Base-by-base conservation (phyloP, 2,329 filamentous ascomycete genomes). In the Diaporthe sp. region DNA sequence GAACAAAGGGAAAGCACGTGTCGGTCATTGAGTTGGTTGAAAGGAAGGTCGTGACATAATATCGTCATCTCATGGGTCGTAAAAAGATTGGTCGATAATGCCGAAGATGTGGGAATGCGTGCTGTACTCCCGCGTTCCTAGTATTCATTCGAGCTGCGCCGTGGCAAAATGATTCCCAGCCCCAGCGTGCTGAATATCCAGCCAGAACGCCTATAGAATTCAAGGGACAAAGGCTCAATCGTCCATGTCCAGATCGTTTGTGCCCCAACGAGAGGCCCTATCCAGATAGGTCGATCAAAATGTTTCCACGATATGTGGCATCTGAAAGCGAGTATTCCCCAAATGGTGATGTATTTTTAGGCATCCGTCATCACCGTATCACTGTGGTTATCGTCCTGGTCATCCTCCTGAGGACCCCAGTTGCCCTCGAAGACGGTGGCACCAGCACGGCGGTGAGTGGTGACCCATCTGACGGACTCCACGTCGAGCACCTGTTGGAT, bases 401-500 rank as follows among this genome's bases (percentile, higher is more conserved):
- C 83, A 47, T 87, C 83, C 70, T 89, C 87, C n/a, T 86, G 92
- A 42, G 96, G 96, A 5, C 97, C 97, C 94, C 96, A 99, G 82
- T 95, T 97, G 77, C 97, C 97, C 85, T 99, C 97, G 79, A 94
- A 99, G 71, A 99, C 92, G 0, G 95, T 98, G n/a, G 97, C 97
- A 58, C 95, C 94, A 15, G 95, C 94, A 72, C 93, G 92, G 72
- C 95, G 92, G 76, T 95, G 92, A 68, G 87, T 86, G 72, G 92
- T 90, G 42, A 97, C 93, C 94, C 97, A 99, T 76, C 89, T 89
- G 70, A 98, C 89, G 33, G 95, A 95, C 66, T 92, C 91, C 1
- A 92, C 89, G 60, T 89, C 85, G 61, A 98, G 89, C 15, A 99
- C 85, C 77, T 97, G 90, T 70, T 93, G 89, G 33, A 95, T 90